Evolutionary conservation across 306 rosid genomes (phyloP).

Genomic region (Delonix regia): DNA sequence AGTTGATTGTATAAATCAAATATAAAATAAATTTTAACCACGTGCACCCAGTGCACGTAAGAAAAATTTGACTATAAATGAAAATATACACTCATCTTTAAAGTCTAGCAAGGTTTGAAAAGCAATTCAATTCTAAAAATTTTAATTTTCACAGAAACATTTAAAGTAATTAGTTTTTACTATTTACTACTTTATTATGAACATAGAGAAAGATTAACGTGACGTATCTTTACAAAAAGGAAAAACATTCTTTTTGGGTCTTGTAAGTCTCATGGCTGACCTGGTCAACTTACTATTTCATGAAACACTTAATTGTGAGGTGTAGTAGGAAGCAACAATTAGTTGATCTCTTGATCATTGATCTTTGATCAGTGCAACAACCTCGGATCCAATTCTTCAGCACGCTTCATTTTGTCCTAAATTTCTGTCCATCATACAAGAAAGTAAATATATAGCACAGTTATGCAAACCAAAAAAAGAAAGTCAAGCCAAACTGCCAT

Average conservation of each 20-base stretch:
- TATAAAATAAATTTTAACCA: too few species aligned
- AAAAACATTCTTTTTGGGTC: too few species aligned
- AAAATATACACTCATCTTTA: neutral
- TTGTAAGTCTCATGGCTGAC: slow-evolving; percentile 1
- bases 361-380: slow-evolving; percentile 47
- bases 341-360: slow-evolving; percentile 38
- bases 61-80: neutral
- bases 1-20: too few species aligned
- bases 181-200: too few species aligned
- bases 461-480: neutral
- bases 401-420: slow-evolving; percentile 34
- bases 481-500: slow-evolving; percentile 26
- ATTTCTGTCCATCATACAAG: slow-evolving; percentile 23
- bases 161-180: neutral
- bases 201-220: neutral
- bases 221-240: neutral
- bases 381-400: slow-evolving; percentile 42
- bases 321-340: slow-evolving; percentile 25
- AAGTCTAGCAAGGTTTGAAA: neutral
- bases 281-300: slow-evolving; percentile 55
- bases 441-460: slow-evolving; percentile 31
- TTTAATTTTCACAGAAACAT: neutral
- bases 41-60: too few species aligned
- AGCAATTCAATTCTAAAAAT: neutral
- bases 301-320: slow-evolving; percentile 24